Evolutionary conservation across 495 filamentous ascomycete species (phyloP).

Genomic region (Penicillium odoratum): DNA sequence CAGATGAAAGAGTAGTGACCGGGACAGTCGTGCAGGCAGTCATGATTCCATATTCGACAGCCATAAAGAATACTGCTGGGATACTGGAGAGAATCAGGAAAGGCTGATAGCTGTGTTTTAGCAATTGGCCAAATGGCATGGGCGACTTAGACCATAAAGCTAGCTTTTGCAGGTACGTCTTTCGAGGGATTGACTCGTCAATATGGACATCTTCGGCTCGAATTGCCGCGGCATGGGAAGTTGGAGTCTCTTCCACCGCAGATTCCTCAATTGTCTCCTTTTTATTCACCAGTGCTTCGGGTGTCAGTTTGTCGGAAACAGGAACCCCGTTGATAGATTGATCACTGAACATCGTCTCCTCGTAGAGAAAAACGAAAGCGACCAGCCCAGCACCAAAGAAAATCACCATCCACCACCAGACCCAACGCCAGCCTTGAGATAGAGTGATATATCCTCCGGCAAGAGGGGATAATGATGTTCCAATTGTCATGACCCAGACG

Average conservation of each 20-base stretch:
- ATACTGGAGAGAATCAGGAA: constrained; percentile 27
- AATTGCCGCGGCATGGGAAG: neutral
- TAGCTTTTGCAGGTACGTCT: constrained; percentile 20
- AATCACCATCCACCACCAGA: constrained; percentile 52
- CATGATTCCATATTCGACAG: constrained; percentile 35
- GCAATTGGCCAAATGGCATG: constrained; percentile 17
- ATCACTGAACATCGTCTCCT: constrained; percentile 18
- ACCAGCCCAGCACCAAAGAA: constrained; percentile 32
- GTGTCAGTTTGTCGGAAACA: neutral
- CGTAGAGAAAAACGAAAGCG: constrained; percentile 22
- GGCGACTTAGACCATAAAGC: constrained; percentile 20
- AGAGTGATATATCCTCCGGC: constrained; percentile 45
- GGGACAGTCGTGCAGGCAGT: constrained; percentile 34
- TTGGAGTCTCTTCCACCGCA: neutral
- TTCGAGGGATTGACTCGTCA: constrained; percentile 21
- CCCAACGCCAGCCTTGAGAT: constrained; percentile 50
- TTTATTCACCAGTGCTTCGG: neutral
- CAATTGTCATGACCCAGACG: constrained; percentile 32
- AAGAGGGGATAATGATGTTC: constrained; percentile 37
- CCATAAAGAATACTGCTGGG: constrained; percentile 38
- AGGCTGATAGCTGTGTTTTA: constrained; percentile 29
- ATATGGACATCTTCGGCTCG: constrained; percentile 6
- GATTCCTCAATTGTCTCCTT: constrained; percentile 4
- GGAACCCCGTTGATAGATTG: constrained; percentile 13
- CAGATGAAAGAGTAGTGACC: constrained; percentile 29